Base-by-base conservation (phyloP, 441 rosid species). In the Adansonia madagascariensis region DNA sequence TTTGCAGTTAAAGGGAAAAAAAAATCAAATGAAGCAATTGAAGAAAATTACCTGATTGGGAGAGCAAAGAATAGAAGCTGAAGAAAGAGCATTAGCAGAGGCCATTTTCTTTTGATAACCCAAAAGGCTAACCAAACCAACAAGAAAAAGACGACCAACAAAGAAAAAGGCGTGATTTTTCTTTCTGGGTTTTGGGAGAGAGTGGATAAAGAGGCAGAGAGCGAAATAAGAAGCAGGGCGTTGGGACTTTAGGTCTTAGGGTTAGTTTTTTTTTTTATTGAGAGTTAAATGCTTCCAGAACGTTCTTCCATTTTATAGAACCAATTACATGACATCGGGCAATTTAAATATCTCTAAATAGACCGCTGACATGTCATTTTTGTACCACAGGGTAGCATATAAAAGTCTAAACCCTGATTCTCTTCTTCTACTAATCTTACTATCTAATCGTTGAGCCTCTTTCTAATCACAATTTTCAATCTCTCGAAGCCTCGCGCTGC, bases 21-120 rank as follows among this genome's bases (percentile, higher is more conserved):
- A 43, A 27, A 46, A 44, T 60, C 59, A 60, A 44, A 43, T 12
- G 41, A 17, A 46, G 47, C 3, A 56, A 72, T 46, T 15, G 31
- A 18, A 73, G 74, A 43, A 27, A 5, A 71, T 11, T 66, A 92
- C 98, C 97, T 89, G 94, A 65, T 84, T 89, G 63, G 95, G 89
- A 75, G 93, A 87, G 86, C 93, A 88, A 79, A 94, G 80, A 31
- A 89, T 81, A 75, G 95, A 92, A 22, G 94, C 91, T 0, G 93
- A 87, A 20, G 91, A 88, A 50, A 94, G 82, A 69, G 97, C 92
- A 78, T 88, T 91, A 17, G 94, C 90, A 1, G 95, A 88, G n/a
- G 97, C 97, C 98, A 94, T 94, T 52, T 70, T 65, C n/a, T 31
- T 1, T n/a, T 8, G 75, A 71, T 44, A 2, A 24, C 18, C 49